Evolutionary conservation across 768 basidiomycete genomes (phyloP), one percentile per base, ranked within the genome.

Genomic region (Megacollybia marginata): DNA sequence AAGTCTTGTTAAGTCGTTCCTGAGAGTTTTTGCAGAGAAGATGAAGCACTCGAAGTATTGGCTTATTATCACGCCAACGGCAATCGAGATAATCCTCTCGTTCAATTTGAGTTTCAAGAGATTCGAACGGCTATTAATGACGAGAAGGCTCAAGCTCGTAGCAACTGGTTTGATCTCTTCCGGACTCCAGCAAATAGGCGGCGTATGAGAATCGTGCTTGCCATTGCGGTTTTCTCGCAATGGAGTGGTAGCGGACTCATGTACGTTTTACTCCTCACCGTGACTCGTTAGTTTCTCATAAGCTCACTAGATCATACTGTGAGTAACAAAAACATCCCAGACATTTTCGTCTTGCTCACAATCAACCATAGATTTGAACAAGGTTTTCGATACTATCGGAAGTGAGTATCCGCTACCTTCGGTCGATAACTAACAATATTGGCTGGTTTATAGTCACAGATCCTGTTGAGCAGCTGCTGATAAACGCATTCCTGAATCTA

Each of bases 221-320:
- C 83, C 44, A 69, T 90, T 48, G 86, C 85, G 44, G 85, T 85
- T 75, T 88, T 90, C 75, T 88, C 86, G 3, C 85, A 87, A 57
- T 89, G 86, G 88, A 88, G 84, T 10, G 88, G 86, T 11, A 89
- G 89, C 58, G 88, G 88, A 60, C 83, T 91, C 48, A 83, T 88
- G 46, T 88, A 85, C 5, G 88, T 83, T 73, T 91, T 91, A 71
- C 78, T 91, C 59, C 23, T 28, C n/a, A n/a, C n/a, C n/a, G n/a
- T n/a, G n/a, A n/a, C n/a, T n/a, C n/a, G n/a, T n/a, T n/a, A n/a
- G n/a, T n/a, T n/a, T n/a, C n/a, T n/a, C n/a, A n/a, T n/a, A n/a
- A n/a, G n/a, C n/a, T n/a, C n/a, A n/a, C 23, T 28, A 28, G 82
- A 72, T 67, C 73, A 76, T 63, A 82, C 91, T 46, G 80, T 92